Evolutionary conservation across 2,329 filamentous ascomycete genomes (phyloP).

Genomic region (Pestalotiopsis sp.): DNA sequence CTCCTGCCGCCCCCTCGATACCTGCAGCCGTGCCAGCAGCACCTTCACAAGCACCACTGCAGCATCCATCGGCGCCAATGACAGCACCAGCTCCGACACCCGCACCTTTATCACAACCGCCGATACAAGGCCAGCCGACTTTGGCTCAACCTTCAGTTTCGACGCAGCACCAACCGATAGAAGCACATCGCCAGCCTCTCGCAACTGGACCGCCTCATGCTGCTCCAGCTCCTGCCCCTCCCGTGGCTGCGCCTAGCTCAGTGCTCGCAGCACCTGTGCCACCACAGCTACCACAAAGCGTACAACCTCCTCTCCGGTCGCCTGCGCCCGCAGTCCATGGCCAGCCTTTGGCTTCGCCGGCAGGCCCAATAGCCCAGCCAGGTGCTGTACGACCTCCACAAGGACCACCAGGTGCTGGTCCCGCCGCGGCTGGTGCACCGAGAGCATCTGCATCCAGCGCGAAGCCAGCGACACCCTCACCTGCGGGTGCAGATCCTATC

Average conservation of each 20-base stretch:
- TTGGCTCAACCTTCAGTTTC: constrained; percentile 18
- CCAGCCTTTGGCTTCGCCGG: constrained; percentile 31
- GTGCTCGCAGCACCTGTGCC: constrained; percentile 30
- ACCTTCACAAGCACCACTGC: not conserved
- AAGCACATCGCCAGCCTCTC: constrained; percentile 12
- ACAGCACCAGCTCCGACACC: constrained; percentile 18
- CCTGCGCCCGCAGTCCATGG: constrained; percentile 22
- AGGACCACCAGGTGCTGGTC: constrained; percentile 23
- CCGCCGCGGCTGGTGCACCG: constrained; percentile 14
- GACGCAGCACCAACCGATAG: constrained; percentile 15
- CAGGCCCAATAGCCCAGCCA: constrained; percentile 27
- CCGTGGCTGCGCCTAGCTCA: constrained; percentile 22
- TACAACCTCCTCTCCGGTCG: constrained; percentile 14
- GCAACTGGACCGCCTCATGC: constrained; percentile 14
- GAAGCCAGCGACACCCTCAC: constrained; percentile 20
- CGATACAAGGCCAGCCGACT: constrained; percentile 11
- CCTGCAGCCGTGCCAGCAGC: constrained; percentile 9
- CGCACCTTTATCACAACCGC: constrained; percentile 1
- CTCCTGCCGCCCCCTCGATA: constrained; percentile 19
- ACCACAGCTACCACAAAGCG: constrained; percentile 23
- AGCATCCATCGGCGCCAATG: constrained; percentile 3
- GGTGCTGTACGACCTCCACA: constrained; percentile 22
- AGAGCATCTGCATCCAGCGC: constrained; percentile 21
- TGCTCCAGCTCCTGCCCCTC: constrained; percentile 25
- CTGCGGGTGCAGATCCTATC: constrained; percentile 65